Evolutionary conservation across 2,329 filamentous ascomycete genomes (phyloP).

Genomic region (Chaetomiaceae sp.): DNA sequence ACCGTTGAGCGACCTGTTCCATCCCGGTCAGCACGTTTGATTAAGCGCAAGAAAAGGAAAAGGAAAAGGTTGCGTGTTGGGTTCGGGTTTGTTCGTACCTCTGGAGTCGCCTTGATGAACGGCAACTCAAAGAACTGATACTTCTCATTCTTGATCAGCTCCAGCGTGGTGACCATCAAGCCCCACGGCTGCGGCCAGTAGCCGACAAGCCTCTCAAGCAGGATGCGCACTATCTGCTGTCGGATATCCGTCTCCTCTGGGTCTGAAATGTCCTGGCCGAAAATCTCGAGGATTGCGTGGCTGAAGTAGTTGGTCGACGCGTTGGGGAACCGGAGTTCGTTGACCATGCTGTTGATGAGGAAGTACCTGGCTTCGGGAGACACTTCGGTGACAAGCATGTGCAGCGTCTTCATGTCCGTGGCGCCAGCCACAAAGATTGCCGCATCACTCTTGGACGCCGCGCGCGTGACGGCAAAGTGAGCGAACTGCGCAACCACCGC

Average conservation of each 20-base stretch:
- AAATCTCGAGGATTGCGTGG: conserved; percentile 77
- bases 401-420: conserved; percentile 67
- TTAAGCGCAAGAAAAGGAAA: not conserved
- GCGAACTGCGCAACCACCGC: conserved; percentile 81
- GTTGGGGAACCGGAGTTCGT: conserved; percentile 88
- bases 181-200: conserved; percentile 97
- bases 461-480: conserved; percentile 61
- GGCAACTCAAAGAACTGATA: conserved; percentile 90
- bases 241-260: conserved; percentile 78
- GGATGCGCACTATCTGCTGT: conserved; percentile 82
- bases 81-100: too few relatives aligned
- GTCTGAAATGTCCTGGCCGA: conserved; percentile 68
- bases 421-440: conserved; percentile 61
- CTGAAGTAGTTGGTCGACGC: conserved; percentile 91
- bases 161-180: conserved; percentile 78
- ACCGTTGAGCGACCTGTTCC: conserved; percentile 33
- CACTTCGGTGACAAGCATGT: conserved; percentile 70
- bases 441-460: conserved; percentile 52
- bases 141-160: conserved; percentile 85
- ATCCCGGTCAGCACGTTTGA: conserved; percentile 9
- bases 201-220: conserved; percentile 82
- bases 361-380: conserved; percentile 77
- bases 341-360: conserved; percentile 76
- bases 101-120: conserved; percentile 84
- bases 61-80: too few relatives aligned